Percentiles rank a stretch among this genome's conserved stretches.
phyloP scores from a whole-genome alignment of 2,329 filamentous ascomycete genomes.

The Fusarium redolens region DNA sequence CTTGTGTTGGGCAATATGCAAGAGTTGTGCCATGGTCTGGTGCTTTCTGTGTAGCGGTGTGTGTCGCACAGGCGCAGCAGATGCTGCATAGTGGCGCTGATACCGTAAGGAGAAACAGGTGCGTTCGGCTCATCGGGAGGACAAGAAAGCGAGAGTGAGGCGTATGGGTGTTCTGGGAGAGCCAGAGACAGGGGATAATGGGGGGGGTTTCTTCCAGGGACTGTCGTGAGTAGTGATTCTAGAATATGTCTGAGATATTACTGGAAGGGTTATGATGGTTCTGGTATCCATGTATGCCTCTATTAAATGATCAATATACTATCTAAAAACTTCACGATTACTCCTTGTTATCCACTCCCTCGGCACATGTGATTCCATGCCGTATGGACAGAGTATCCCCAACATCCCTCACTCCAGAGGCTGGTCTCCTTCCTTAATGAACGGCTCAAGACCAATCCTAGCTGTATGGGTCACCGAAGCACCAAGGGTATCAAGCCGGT shows the following conservation, averaged over 20 bases:
- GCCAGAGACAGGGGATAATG: neutral
- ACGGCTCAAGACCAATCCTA: slow-evolving; percentile 50
- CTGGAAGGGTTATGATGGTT: neutral
- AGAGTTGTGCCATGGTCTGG: slow-evolving; percentile 18
- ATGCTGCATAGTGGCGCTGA: neutral
- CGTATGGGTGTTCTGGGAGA: slow-evolving; percentile 2
- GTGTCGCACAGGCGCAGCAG: neutral
- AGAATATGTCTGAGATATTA: neutral
- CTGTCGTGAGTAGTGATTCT: neutral
- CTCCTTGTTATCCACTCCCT: neutral
- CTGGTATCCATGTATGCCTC: slow-evolving; percentile 4
- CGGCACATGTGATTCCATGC: slow-evolving; percentile 18
- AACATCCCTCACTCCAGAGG: slow-evolving; percentile 17
- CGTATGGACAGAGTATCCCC: neutral
- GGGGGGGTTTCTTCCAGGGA: neutral
- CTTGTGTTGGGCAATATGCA: slow-evolving; percentile 10
- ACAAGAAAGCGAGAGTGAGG: slow-evolving; percentile 10
- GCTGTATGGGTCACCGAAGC: slow-evolving; percentile 54
- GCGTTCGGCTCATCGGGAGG: slow-evolving; percentile 16
- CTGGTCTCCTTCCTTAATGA: slow-evolving; percentile 51
- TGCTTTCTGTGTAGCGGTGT: slow-evolving; percentile 32
- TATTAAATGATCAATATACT: slow-evolving; percentile 12
- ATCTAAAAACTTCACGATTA: neutral
- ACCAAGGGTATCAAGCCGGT: slow-evolving; percentile 58
- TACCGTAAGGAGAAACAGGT: slow-evolving; percentile 21